A percentile compares a stretch with the other conserved stretches of the same genome.
These are phyloP conservation scores for Coemansia biformis DNA, from an alignment of 192 early-diverging fungal genomes.

Conservation along the genomic window DNA sequence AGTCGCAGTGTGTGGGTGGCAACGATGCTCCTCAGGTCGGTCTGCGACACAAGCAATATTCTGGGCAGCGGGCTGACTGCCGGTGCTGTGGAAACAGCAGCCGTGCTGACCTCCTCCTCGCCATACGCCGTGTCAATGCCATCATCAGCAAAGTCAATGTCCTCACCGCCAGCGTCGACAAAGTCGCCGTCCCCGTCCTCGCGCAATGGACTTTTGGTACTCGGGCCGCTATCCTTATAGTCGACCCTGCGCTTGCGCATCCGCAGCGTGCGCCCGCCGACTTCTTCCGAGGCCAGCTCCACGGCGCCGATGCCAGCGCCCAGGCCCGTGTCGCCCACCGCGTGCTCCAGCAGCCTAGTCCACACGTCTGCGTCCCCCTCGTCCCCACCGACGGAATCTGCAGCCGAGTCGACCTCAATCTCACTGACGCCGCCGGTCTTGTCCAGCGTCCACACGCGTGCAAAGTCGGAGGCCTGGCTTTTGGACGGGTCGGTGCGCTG, in stretches of 20 bases:
- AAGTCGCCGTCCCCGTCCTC: no score
- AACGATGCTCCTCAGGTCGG: no score
- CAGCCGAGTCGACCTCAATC: neutral
- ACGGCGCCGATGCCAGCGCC: no score
- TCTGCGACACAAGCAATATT: no score
- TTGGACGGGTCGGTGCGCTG: neutral
- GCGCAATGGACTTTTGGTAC: no score
- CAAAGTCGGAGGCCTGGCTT: conserved; percentile 5
- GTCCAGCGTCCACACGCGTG: conserved; percentile 29
- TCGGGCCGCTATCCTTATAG: conserved; percentile 4
- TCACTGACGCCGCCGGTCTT: neutral
- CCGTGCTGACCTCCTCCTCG: neutral
- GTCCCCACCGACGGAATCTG: no score
- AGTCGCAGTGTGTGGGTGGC: neutral
- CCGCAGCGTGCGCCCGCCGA: conserved; percentile 21
- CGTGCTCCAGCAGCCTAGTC: conserved; percentile 9
- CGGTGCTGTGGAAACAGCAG: no score
- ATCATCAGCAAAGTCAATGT: neutral
- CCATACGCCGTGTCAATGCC: no score
- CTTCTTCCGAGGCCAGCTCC: conserved; percentile 4
- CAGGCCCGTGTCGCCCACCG: neutral
- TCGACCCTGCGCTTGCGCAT: conserved; percentile 33
- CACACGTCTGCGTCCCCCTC: conserved; percentile 14
- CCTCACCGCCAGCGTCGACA: conserved; percentile 5
- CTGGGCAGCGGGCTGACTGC: neutral